Percentiles rank a stretch among this genome's conserved stretches.
phyloP scores from a whole-genome alignment of 176 grass and related monocot genomes.

The Poa pratensis region DNA sequence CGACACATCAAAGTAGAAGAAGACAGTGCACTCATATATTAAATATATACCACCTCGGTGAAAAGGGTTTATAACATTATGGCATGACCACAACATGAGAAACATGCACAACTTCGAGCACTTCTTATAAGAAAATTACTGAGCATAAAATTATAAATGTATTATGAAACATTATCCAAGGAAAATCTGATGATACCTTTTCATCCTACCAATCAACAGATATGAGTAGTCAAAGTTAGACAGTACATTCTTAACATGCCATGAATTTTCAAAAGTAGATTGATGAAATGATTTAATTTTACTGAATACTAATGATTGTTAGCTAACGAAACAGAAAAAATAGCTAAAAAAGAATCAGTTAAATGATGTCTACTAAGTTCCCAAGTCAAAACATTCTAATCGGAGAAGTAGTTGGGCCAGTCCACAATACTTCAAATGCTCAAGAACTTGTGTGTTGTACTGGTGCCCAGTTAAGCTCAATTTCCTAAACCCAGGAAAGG shows the following conservation, averaged over 20 bases:
- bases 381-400: neutral
- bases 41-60: neutral
- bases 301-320: no score
- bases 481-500: neutral
- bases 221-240: neutral
- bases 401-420: neutral
- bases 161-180: neutral
- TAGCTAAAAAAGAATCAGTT: no score
- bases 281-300: no score
- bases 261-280: neutral
- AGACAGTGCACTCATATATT: neutral
- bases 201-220: neutral
- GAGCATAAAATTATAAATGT: neutral
- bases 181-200: neutral
- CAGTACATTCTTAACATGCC: neutral
- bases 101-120: neutral
- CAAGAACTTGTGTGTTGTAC: neutral
- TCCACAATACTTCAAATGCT: neutral
- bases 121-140: neutral
- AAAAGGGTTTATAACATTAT: neutral
- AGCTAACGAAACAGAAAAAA: no score
- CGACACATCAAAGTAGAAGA: neutral
- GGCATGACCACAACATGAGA: neutral
- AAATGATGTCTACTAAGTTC: neutral
- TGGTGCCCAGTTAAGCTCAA: neutral